Base-by-base conservation (phyloP, 2,329 filamentous ascomycete genomes). In the Phialemoniopsis sp. region DNA sequence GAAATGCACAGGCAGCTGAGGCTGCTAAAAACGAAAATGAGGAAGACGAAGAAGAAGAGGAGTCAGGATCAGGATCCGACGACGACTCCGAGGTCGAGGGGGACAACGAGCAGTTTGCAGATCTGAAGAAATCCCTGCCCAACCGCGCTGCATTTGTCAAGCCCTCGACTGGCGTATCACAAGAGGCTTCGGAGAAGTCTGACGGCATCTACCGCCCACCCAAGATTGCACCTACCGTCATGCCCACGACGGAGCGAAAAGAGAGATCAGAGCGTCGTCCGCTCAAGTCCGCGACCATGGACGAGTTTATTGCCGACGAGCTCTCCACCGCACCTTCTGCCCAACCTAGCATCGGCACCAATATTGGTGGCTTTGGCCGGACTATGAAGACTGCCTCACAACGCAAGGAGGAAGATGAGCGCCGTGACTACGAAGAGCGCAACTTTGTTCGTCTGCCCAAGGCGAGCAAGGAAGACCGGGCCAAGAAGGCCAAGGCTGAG, bases 321-420 rank as follows among this genome's bases (percentile, higher is more conserved):
- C 73, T 97, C 43, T 90, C 89, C 0, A 65, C 76, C 6, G 88
- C 88, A 3, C 93, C 93, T 1, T 64, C 88, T 42, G 87, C 89
- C 2, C 79, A 94, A 59, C 89, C 91, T 39, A 94, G 86, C 50
- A 94, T 98, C 52, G 94, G 93, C 44, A 93, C 87, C 41, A 95
- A 87, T 14, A 94, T 96, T 51, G 72, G 84, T 5, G 73, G 81
- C 36, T 83, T 86, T 36, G 93, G 93, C 28, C 80, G 91, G 46
- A 80, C 80, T 58, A 80, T 81, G 54, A 93, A 90, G 72, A 87
- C 86, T 5, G 78, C 82, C 13, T 73, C 80, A 28, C 85, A 96
- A 58, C 78, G 87, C 40, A 80, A 80, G 46, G 79, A 80, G 31
- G 90, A 97, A 60, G 77, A 77, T 2, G 90, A 95, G 66, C 74